Evolutionary conservation across 768 basidiomycete genomes (phyloP), one percentile per base, ranked within the genome.

Genomic region (Leccinum subtestaceum): DNA sequence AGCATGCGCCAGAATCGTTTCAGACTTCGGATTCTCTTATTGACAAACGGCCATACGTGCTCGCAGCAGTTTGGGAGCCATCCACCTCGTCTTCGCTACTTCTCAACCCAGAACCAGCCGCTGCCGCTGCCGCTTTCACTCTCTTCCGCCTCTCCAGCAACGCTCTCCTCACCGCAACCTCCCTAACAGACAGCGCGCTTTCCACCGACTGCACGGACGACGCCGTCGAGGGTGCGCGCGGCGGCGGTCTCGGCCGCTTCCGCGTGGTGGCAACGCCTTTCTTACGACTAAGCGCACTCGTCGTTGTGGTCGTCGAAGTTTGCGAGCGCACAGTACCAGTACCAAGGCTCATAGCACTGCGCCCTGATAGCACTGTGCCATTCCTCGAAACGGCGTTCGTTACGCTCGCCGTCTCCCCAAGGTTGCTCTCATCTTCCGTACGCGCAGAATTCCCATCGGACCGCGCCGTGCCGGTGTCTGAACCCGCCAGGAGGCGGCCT

Each of bases 111-210:
- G 40, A 43, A 43, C 40, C n/a, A 15, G 55, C 52, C n/a, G 43
- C 60, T n/a, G 53, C 48, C n/a, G 43, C 60, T n/a, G 52, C 49
- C 2, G 58, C 68, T 27, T 58, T 65, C 5, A 61, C 27, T 48
- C 60, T 73, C 52, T 52, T 67, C 27, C 70, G 68, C 55, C 70
- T 59, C 32, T 72, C 70, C 56, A 68, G 34, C 21, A 72, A 47
- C 15, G 72, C 72, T 43, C 57, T 66, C 52, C 58, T 66, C 51
- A 67, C 70, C 6, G 63, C 60, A 11, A 59, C 43, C 7, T 73
- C 70, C 31, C 58, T 64, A 17, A 45, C 47, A 19, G 70, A 72
- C 10, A 68, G 5, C 29, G 56, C 57, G 27, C 69, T 64, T 43
- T 64, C 70, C 5, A 63, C 21, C 19, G 72, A 70, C 49, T 64